phyloP scores from a whole-genome alignment of 257 asterid genomes.

The Paraleonurus japonicus region DNA sequence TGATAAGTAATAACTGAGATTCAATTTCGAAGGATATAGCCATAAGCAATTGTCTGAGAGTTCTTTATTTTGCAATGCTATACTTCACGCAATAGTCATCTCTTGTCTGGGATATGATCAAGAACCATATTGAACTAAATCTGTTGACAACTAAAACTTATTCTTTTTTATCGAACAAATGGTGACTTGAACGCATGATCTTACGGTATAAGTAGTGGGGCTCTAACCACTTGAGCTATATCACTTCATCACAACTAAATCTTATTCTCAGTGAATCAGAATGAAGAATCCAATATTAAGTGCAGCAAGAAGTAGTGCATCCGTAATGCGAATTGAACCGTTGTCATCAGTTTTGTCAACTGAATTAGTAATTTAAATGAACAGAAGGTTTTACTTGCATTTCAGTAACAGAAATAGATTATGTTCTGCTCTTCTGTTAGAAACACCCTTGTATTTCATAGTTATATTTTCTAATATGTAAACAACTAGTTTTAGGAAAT shows the following conservation, averaged over 20 bases:
- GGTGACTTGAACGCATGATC: too few relatives aligned
- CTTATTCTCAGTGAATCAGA: not conserved
- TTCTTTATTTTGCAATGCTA: not conserved
- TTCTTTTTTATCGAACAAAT: too few relatives aligned
- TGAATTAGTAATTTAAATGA: not conserved
- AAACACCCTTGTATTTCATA: not conserved
- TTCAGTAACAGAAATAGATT: not conserved
- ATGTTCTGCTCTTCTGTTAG: not conserved
- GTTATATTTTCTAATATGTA: not conserved
- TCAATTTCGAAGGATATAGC: not conserved
- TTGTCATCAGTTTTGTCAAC: not conserved
- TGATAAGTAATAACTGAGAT: not conserved
- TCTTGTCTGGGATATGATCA: not conserved
- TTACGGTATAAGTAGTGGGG: too few relatives aligned
- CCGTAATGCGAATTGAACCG: not conserved
- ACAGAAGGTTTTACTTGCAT: not conserved
- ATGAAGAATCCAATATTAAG: constrained; percentile 1
- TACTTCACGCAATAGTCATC: not conserved
- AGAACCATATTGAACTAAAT: not conserved
- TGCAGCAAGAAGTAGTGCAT: not conserved
- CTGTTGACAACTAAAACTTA: not conserved
- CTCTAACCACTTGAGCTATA: too few relatives aligned
- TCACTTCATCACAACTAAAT: too few relatives aligned
- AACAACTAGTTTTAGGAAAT: not conserved
- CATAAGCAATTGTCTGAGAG: not conserved